phyloP scores from a whole-genome alignment of 768 basidiomycete species.

The Rubroboletus satanas region DNA sequence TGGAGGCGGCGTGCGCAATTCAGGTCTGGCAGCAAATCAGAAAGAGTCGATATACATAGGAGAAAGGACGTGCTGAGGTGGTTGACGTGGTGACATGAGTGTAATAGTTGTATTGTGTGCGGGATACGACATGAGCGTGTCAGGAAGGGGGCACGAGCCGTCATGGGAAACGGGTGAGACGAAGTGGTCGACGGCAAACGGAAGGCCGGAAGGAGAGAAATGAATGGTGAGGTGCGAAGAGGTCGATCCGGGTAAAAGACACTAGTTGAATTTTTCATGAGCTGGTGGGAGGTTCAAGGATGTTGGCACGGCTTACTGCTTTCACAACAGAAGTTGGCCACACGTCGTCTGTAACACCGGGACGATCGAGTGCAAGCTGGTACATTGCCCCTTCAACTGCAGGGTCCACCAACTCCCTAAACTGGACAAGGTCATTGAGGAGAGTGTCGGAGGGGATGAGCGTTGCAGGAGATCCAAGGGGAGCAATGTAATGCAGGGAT shows the following conservation, averaged over 20 bases:
- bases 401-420: conserved; percentile 39
- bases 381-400: conserved; percentile 49
- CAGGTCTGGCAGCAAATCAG: conserved; percentile 46
- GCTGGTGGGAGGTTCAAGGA: conserved; percentile 22
- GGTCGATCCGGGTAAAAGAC: conserved; percentile 54
- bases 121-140: conserved; percentile 26
- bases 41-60: background rate
- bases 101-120: conserved; percentile 52
- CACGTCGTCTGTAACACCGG: conserved; percentile 37
- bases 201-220: conserved; percentile 40
- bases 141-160: conserved; percentile 51
- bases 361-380: conserved; percentile 62
- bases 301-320: conserved; percentile 54
- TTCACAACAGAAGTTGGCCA: conserved; percentile 34
- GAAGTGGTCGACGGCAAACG: conserved; percentile 72
- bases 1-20: conserved; percentile 63
- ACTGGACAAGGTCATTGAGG: conserved; percentile 43
- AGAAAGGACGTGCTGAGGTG: conserved; percentile 50
- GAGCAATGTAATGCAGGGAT: conserved; percentile 32
- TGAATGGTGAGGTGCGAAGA: conserved; percentile 60
- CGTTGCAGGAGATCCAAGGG: conserved; percentile 28
- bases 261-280: conserved; percentile 41
- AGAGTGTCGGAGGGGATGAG: conserved; percentile 42
- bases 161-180: conserved; percentile 64
- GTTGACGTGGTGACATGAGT: conserved; percentile 42